Conservation (phyloP, 2,329 filamentous ascomycete genomes). For the Grosmannia penicillata region DNA sequence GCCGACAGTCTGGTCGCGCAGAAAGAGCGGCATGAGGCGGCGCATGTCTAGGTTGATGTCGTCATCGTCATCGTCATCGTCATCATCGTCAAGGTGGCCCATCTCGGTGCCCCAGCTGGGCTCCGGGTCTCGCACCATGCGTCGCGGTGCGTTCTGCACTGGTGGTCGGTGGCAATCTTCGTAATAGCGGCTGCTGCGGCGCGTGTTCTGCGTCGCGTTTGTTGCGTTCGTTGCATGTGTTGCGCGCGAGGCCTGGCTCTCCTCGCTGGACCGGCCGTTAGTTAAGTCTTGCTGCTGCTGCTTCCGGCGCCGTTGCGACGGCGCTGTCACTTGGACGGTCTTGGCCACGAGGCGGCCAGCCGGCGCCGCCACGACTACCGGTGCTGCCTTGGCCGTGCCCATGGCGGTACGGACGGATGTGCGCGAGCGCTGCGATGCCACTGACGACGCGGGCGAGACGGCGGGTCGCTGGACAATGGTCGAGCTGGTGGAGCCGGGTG, state of each 20-base stretch:
- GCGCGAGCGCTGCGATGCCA: neutral
- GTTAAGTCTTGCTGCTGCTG: too few relatives aligned
- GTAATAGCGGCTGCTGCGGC: too few relatives aligned
- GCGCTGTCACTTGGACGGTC: conserved; percentile 2
- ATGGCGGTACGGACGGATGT: neutral
- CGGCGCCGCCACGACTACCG: neutral
- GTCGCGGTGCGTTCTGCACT: too few relatives aligned
- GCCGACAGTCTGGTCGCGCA: conserved; percentile 12
- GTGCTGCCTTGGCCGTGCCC: neutral
- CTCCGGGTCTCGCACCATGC: too few relatives aligned
- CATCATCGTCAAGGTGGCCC: neutral
- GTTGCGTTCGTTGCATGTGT: too few relatives aligned
- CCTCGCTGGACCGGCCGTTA: too few relatives aligned
- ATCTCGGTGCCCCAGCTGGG: neutral
- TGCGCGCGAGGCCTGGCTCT: too few relatives aligned
- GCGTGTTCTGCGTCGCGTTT: too few relatives aligned
- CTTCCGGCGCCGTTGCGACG: too few relatives aligned
- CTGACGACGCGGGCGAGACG: neutral
- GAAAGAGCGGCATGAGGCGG: conserved; percentile 35
- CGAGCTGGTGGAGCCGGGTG: too few relatives aligned
- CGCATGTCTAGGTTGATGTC: conserved; percentile 29
- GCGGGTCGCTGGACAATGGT: neutral
- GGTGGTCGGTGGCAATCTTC: too few relatives aligned
- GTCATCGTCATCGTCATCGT: conserved; percentile 3
- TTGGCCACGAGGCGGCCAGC: conserved; percentile 6